Percentiles rank a stretch among this genome's conserved stretches.
Evolutionary conservation across 768 basidiomycete species (phyloP).

Genomic region (Hemileccinum rubropunctum): DNA sequence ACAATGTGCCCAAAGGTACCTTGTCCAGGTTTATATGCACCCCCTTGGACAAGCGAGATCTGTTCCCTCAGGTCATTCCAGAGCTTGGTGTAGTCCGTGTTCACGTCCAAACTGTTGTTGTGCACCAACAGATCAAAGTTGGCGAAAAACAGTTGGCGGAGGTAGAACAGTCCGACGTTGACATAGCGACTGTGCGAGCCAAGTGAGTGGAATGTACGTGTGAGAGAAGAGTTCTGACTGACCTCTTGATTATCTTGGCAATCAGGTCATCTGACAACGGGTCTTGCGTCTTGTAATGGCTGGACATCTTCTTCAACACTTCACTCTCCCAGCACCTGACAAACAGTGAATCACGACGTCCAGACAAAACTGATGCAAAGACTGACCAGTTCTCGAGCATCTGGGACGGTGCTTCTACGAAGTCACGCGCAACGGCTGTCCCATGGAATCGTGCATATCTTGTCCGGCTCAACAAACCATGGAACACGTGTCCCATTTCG

Average conservation of each 20-base stretch:
- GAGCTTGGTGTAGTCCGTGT: conserved; percentile 68
- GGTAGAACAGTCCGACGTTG: conserved; percentile 76
- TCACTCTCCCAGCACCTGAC: conserved; percentile 77
- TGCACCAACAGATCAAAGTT: conserved; percentile 26
- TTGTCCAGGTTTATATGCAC: conserved; percentile 61
- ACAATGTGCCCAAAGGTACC: conserved; percentile 74
- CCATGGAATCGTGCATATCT: conserved; percentile 80
- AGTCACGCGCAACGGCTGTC: conserved; percentile 75
- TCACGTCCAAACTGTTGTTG: conserved; percentile 41
- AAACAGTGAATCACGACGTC: not conserved
- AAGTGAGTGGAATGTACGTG: not conserved
- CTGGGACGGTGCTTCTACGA: conserved; percentile 88
- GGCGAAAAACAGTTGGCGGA: conserved; percentile 72
- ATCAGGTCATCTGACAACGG: conserved; percentile 68
- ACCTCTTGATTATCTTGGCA: conserved; percentile 79
- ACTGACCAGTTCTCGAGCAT: conserved; percentile 88
- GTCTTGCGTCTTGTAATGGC: conserved; percentile 74
- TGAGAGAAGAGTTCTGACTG: not conserved
- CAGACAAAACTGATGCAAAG: not conserved
- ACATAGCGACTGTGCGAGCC: conserved; percentile 56
- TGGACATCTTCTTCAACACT: conserved; percentile 72
- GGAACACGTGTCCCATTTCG: conserved; percentile 81
- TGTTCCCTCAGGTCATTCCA: conserved; percentile 74
- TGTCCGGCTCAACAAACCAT: conserved; percentile 66
- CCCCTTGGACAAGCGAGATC: conserved; percentile 67